Evolutionary conservation across 2,329 filamentous ascomycete genomes (phyloP).

Genomic region (Aspergillus chevalieri): DNA sequence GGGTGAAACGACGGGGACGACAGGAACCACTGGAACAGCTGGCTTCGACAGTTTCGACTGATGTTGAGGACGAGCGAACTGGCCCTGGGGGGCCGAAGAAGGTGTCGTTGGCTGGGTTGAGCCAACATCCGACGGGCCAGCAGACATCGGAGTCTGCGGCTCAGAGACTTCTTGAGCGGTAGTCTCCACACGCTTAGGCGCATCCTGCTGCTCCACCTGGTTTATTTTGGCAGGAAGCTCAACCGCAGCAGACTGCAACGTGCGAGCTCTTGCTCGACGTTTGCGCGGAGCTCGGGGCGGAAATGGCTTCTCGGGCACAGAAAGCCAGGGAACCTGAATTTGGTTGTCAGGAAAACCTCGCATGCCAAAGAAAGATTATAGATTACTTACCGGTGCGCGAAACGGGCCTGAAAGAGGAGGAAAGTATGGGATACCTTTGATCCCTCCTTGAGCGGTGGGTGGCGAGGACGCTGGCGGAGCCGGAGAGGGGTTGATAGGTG

Average conservation of each 20-base stretch:
- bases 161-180: constrained; percentile 30
- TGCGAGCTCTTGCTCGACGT: constrained; percentile 35
- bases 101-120: constrained; percentile 52
- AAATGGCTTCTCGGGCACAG: constrained; percentile 49
- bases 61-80: constrained; percentile 25
- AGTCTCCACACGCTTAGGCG: constrained; percentile 13
- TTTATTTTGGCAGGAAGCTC: constrained; percentile 48
- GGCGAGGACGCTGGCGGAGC: constrained; percentile 32
- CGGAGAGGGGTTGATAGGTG: constrained; percentile 17
- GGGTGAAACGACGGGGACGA: constrained; percentile 42
- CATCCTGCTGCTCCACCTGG: constrained; percentile 14
- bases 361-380: background rate
- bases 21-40: constrained; percentile 41
- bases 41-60: constrained; percentile 32
- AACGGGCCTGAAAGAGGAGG: constrained; percentile 39
- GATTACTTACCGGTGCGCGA: constrained; percentile 42
- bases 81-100: constrained; percentile 43
- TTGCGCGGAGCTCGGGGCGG: constrained; percentile 46
- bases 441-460: constrained; percentile 18
- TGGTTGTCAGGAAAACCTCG: constrained; percentile 7
- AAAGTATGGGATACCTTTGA: constrained; percentile 16
- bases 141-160: constrained; percentile 53
- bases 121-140: constrained; percentile 52
- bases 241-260: constrained; percentile 32
- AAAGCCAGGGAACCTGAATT: constrained; percentile 54